Conservation (phyloP, 345 rosid species). For the Psidium friedrichsthalianum region DNA sequence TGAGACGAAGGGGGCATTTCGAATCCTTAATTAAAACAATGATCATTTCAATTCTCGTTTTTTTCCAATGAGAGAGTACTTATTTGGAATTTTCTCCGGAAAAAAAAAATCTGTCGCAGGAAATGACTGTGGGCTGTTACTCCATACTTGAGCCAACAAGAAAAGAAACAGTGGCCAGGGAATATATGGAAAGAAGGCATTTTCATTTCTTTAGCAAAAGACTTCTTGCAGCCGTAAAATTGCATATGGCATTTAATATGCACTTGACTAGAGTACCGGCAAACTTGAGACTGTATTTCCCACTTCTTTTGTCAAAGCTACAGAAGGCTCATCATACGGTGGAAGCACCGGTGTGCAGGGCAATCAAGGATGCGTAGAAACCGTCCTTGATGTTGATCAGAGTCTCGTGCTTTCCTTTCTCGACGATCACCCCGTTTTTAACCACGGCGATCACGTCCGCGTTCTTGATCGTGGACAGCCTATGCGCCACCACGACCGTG, state of each 20-base stretch:
- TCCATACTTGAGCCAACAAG: neutral
- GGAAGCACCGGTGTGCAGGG: slow-evolving; percentile 27
- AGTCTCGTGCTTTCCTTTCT: slow-evolving; percentile 47
- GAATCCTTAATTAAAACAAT: too few relatives aligned
- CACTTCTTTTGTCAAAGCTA: neutral
- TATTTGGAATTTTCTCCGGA: too few relatives aligned
- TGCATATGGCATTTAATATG: neutral
- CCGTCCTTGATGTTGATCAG: slow-evolving; percentile 31
- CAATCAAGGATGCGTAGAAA: slow-evolving; percentile 33
- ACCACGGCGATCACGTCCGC: slow-evolving; percentile 55
- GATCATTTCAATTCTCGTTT: too few relatives aligned
- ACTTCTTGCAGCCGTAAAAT: neutral
- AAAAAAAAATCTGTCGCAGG: neutral
- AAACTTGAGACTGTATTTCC: neutral
- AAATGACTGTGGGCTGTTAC: neutral
- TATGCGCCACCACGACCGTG: slow-evolving; percentile 38
- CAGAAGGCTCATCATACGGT: slow-evolving; percentile 2
- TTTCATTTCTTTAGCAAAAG: neutral
- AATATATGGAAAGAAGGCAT: neutral
- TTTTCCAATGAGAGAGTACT: too few relatives aligned
- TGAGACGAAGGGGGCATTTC: too few relatives aligned
- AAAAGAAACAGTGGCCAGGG: neutral
- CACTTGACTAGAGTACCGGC: neutral
- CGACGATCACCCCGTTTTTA: slow-evolving; percentile 43
- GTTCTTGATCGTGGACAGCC: slow-evolving; percentile 43